These are phyloP conservation scores for Zygoascus tannicola DNA, from an alignment of 805 yeast genomes.

Conservation along the genomic window DNA sequence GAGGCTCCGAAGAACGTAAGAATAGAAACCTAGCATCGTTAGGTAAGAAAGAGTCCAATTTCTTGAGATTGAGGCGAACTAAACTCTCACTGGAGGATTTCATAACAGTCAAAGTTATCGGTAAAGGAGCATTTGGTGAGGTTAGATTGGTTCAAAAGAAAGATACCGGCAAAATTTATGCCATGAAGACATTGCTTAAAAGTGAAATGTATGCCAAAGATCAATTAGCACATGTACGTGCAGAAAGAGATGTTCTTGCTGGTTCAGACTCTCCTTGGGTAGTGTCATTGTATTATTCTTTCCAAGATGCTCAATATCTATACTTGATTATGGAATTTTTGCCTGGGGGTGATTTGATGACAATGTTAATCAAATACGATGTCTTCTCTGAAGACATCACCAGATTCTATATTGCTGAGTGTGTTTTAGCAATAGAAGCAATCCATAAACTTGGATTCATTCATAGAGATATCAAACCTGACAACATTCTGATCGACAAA, in stretches of 20 bases:
- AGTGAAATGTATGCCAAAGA: constrained; percentile 93
- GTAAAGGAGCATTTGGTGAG: constrained; percentile 98
- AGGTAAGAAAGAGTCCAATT: constrained; percentile 84
- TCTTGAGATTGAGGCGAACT: constrained; percentile 75
- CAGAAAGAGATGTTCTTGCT: constrained; percentile 91
- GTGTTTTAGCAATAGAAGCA: constrained; percentile 91
- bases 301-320: constrained; percentile 67
- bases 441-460: constrained; percentile 88
- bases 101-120: constrained; percentile 79
- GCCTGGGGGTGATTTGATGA: constrained; percentile 86
- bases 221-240: constrained; percentile 90
- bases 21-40: constrained; percentile 71
- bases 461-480: constrained; percentile 96
- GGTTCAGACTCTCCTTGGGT: constrained; percentile 87
- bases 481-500: constrained; percentile 81
- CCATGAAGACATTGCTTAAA: constrained; percentile 87
- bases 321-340: constrained; percentile 74
- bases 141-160: constrained; percentile 88
- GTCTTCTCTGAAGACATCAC: constrained; percentile 83
- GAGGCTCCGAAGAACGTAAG: constrained; percentile 76
- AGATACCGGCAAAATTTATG: constrained; percentile 86
- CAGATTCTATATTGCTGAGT: constrained; percentile 90
- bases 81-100: constrained; percentile 76
- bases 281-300: constrained; percentile 70
- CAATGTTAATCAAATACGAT: constrained; percentile 92